Conservation (phyloP, 2,329 filamentous ascomycete species). For the Trichoderma koningii region DNA sequence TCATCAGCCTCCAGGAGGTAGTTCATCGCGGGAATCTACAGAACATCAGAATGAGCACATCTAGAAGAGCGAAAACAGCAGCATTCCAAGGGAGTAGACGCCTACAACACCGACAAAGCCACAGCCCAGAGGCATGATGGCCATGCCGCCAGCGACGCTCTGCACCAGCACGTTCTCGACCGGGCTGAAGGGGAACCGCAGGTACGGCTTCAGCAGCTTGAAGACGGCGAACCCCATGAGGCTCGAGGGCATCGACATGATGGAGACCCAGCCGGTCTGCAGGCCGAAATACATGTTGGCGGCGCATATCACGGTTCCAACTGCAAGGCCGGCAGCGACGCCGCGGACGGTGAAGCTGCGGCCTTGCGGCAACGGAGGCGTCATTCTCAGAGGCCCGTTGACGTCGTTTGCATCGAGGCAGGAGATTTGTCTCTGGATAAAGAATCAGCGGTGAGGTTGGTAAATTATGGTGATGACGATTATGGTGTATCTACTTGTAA, state of each 20-base stretch:
- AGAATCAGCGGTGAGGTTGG: background rate
- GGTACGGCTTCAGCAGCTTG: conserved; percentile 70
- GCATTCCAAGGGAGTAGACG: conserved; percentile 25
- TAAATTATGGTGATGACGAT: background rate
- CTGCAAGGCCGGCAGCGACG: conserved; percentile 74
- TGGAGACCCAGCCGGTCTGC: conserved; percentile 72
- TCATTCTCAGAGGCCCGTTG: conserved; percentile 29
- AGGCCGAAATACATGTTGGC: conserved; percentile 99
- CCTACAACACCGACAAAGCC: conserved; percentile 85
- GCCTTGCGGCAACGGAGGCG: conserved; percentile 40
- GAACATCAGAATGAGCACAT: conserved; percentile 16
- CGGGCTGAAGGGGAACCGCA: conserved; percentile 79
- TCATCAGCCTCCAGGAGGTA: conserved; percentile 79
- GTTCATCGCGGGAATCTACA: conserved; percentile 79
- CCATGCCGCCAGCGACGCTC: conserved; percentile 91
- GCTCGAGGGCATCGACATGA: conserved; percentile 96
- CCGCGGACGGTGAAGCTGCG: conserved; percentile 85
- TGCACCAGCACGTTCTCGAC: conserved; percentile 93
- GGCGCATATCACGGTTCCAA: conserved; percentile 90
- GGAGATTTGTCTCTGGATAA: background rate
- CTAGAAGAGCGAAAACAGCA: background rate
- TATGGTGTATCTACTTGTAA: background rate
- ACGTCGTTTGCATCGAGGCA: background rate
- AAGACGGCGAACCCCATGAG: conserved; percentile 95
- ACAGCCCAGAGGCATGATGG: conserved; percentile 93